These are phyloP conservation scores for Taphrina confusa DNA, from an alignment of 1,139 yeast genomes.

Conservation along the genomic window DNA sequence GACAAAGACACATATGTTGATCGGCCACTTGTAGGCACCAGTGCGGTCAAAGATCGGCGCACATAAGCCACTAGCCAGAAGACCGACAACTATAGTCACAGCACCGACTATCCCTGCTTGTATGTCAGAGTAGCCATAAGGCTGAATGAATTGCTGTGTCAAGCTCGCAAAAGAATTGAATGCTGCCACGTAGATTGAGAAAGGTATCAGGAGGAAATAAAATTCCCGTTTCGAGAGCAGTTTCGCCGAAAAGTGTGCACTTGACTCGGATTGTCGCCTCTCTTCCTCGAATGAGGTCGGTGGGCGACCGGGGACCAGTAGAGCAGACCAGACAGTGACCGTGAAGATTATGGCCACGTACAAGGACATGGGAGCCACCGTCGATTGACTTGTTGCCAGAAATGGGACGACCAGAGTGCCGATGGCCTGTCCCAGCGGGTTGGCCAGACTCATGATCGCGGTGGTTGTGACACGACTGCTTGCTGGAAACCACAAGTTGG, in stretches of 20 bases:
- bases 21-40: conserved; percentile 43
- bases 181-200: conserved; percentile 47
- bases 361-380: conserved; percentile 42
- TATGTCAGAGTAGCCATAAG: conserved; percentile 46
- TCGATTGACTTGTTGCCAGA: conserved; percentile 42
- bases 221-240: conserved; percentile 38
- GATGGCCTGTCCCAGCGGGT: conserved; percentile 49
- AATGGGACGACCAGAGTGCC: conserved; percentile 48
- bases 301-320: conserved; percentile 9
- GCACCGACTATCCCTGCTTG: conserved; percentile 49
- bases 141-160: conserved; percentile 46
- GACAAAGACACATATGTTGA: conserved; percentile 33
- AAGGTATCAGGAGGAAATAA: conserved; percentile 43
- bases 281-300: not conserved
- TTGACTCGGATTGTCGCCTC: no score
- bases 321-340: not conserved
- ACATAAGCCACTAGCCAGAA: conserved; percentile 45
- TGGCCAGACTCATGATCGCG: conserved; percentile 47
- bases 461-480: conserved; percentile 46
- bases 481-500: conserved; percentile 48
- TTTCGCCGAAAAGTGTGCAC: conserved; percentile 42
- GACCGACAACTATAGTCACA: conserved; percentile 45
- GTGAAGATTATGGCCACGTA: conserved; percentile 43
- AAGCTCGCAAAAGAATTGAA: conserved; percentile 47
- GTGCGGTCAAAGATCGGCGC: conserved; percentile 46